Evolutionary conservation across 805 yeast species (phyloP), one percentile per base, ranked within the genome.

Genomic region (Kluyveromyces siamensis): DNA sequence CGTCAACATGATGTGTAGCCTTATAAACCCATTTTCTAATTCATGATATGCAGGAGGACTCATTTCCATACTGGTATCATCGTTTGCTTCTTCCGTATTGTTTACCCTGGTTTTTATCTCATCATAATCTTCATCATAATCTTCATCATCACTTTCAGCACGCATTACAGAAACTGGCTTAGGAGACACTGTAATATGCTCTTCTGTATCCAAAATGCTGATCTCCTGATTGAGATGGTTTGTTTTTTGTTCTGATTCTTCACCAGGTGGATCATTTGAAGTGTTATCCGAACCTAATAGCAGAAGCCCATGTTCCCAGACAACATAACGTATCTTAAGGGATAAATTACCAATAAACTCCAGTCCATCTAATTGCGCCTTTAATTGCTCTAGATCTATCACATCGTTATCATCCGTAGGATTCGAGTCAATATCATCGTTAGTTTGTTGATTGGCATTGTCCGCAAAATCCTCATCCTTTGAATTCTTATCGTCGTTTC

Each of bases 291-390:
- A 60, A 68, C 57, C 80, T 83, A 9, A 80, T 72, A 18, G 84
- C 11, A 38, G 18, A n/a, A 43, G 39, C 3, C 27, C 89, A 59
- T 77, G 80, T 56, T 84, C 90, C 79, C 87, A 85, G 21, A 85
- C 67, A 11, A 84, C 72, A 55, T 83, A 84, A 53, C 91, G 70
- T 19, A 84, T 66, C 52, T 79, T 84, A 44, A 84, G 68, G 6
- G 88, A 83, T 40, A 84, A 52, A 63, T 80, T 68, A 61, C 83
- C 71, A 1, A 77, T 68, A 8, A 78, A 72, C 13, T 69, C 72
- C 9, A 64, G 53, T 1, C 80, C 80, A 30, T 69, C 76, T 61
- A 66, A 75, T 50, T 45, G 70, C 49, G 55, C 71, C 58, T 52
- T 70, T 68, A 58, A 60, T 37, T 64, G 70, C 49, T 63, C 62